Evolutionary conservation across 495 filamentous ascomycete species (phyloP), one percentile per base, ranked within the genome.

Genomic region (Penicillium pulvis): DNA sequence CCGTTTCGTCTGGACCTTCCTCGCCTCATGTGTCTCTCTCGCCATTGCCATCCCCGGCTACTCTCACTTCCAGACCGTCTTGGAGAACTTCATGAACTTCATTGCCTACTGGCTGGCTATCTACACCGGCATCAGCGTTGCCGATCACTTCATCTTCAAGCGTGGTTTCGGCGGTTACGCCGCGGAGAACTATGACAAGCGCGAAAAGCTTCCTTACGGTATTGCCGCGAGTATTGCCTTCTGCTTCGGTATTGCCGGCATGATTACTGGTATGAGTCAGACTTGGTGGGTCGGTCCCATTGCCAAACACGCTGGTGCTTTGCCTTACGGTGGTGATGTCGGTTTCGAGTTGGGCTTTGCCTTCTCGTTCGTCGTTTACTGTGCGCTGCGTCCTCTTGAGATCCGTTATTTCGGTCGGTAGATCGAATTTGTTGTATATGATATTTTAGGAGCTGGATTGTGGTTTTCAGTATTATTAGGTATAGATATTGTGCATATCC

Each of bases 71-170:
- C 84, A 87, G 61, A 67, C 66, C 26, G 85, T 90, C 47, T 80
- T 94, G 33, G 82, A 87, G 63, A 90, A 90, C 69, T 91, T 95
- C 74, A 88, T 94, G 83, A 75, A 90, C 63, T 70, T 90, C 58
- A 90, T 90, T 57, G 87, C 85, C 24, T 93, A 94, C 77, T 95
- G 90, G 90, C 80, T 93, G 5, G 85, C 90, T 39, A 92, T 94
- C 62, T 95, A 93, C 76, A 82, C 86, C 56, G 87, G 83, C 53
- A 84, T 95, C 62, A 74, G 85, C 4, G 67, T 92, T 28, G 74
- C 81, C 8, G 91, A 95, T 58, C 90, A 95, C 75, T 87, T 91
- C 69, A 53, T 92, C 70, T 93, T 89, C 80, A 85, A 84, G 65
- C 81, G 84, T 36, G 84, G 85, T 3, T 82, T 88, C 68, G 24